phyloP scores from a whole-genome alignment of 2,329 filamentous ascomycete genomes.

The Myriosclerotinia duriaeana region DNA sequence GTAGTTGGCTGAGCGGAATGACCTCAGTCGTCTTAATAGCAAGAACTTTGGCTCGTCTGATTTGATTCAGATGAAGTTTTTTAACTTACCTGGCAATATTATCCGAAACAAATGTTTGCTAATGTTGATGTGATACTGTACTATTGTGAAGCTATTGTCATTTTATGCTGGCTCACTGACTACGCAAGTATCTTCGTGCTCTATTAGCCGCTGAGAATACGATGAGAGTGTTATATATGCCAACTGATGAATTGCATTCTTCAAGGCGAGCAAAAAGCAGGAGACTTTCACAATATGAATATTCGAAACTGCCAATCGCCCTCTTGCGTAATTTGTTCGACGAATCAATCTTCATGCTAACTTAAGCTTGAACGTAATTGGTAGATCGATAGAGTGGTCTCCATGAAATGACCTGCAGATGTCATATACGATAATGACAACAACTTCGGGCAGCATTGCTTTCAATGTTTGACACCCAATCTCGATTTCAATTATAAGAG shows the following conservation, averaged over 20 bases:
- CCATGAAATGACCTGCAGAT: slow-evolving; percentile 14
- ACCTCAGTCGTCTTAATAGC: slow-evolving; percentile 36
- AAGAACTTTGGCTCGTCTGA: slow-evolving; percentile 35
- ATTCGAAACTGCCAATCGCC: background rate
- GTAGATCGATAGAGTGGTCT: background rate
- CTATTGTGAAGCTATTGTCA: background rate
- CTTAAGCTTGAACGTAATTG: background rate
- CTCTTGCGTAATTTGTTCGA: background rate
- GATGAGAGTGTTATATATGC: background rate
- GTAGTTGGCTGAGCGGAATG: slow-evolving; percentile 52
- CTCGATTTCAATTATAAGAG: slow-evolving; percentile 11
- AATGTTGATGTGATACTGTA: slow-evolving; percentile 4
- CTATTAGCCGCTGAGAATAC: background rate
- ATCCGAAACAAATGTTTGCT: slow-evolving; percentile 7
- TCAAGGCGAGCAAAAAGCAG: slow-evolving; percentile 1
- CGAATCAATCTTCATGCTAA: background rate
- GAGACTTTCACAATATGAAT: background rate
- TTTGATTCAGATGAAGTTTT: slow-evolving; percentile 27
- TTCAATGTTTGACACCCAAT: slow-evolving; percentile 20
- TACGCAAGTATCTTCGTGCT: background rate
- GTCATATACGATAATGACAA: slow-evolving; percentile 18
- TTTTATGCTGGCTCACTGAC: background rate
- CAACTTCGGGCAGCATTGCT: slow-evolving; percentile 19
- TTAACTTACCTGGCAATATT: slow-evolving; percentile 2
- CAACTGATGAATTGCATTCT: slow-evolving; percentile 13